Evolutionary conservation across 306 rosid species (phyloP).

Genomic region (Mimosa pudica): DNA sequence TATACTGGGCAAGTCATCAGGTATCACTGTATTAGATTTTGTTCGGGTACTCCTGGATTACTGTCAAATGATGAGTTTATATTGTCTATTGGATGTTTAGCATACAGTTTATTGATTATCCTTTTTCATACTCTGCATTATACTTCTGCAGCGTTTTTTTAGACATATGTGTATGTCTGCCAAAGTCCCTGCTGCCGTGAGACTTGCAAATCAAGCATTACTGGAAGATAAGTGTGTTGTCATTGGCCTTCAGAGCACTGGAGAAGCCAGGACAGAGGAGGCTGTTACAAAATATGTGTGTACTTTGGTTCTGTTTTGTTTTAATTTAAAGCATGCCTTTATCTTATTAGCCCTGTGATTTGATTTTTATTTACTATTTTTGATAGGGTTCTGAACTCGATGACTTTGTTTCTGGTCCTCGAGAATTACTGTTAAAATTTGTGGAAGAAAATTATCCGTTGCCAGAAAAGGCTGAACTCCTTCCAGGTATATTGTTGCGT

Average conservation of each 20-base stretch:
- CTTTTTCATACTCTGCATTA: conserved; percentile 35
- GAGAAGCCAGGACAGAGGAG: conserved; percentile 99
- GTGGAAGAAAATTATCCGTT: conserved; percentile 96
- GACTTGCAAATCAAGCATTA: conserved; percentile 87
- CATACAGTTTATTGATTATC: conserved; percentile 15
- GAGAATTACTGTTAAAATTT: conserved; percentile 91
- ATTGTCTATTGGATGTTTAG: background rate
- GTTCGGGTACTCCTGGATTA: conserved; percentile 2
- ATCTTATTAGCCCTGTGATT: conserved; percentile 22
- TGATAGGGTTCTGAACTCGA: conserved; percentile 91
- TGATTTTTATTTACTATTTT: conserved; percentile 25
- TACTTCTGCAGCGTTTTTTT: conserved; percentile 86
- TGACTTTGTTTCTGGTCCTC: conserved; percentile 98
- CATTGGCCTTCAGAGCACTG: conserved; percentile 99
- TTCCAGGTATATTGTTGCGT: conserved; percentile 60
- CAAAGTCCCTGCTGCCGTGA: conserved; percentile 94
- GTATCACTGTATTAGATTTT: conserved; percentile 36
- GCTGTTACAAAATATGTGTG: conserved; percentile 96
- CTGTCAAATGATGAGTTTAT: background rate
- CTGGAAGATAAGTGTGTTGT: conserved; percentile 82
- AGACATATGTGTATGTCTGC: conserved; percentile 99
- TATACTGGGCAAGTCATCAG: conserved; percentile 99
- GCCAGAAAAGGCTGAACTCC: conserved; percentile 95
- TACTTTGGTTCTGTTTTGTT: conserved; percentile 36
- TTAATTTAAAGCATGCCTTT: conserved; percentile 30